Percentiles rank a stretch among this genome's conserved stretches.
These are phyloP conservation scores for Pichia exigua DNA, from an alignment of 805 yeast genomes.

Conservation along the genomic window DNA sequence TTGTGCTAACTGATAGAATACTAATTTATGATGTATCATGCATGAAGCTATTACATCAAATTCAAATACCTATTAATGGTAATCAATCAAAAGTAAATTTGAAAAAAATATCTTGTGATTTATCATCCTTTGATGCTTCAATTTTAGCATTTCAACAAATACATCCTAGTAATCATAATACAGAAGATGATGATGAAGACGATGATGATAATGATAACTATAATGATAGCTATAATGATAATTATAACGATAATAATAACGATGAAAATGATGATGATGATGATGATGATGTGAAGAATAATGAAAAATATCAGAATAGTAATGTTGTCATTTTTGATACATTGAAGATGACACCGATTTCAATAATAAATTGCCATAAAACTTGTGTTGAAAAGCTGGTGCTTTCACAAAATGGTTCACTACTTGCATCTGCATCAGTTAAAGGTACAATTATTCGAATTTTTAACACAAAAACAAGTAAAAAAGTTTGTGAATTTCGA, in stretches of 20 bases:
- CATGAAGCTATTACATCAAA: constrained; percentile 70
- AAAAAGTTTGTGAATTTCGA: constrained; percentile 62
- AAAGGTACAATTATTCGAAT: constrained; percentile 88
- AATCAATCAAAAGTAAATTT: constrained; percentile 16
- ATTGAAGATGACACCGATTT: constrained; percentile 61
- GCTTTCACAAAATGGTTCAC: constrained; percentile 65
- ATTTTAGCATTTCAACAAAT: constrained; percentile 51
- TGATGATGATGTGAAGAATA: neutral
- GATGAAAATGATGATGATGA: neutral
- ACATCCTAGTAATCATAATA: constrained; percentile 9
- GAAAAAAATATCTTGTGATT: constrained; percentile 15
- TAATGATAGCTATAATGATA: neutral
- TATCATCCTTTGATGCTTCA: constrained; percentile 38
- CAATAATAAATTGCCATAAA: constrained; percentile 82
- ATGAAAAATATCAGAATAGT: constrained; percentile 33
- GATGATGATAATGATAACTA: neutral
- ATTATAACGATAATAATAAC: neutral
- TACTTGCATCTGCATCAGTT: constrained; percentile 81
- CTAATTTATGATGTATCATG: constrained; percentile 86
- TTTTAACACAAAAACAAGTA: constrained; percentile 60
- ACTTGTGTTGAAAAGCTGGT: constrained; percentile 61
- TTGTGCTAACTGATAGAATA: constrained; percentile 71
- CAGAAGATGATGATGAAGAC: neutral
- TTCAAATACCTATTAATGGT: constrained; percentile 37
- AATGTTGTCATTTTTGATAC: constrained; percentile 78